Base-by-base conservation (phyloP, 371 early-diverging fungal species). In the Mortierella sp. region DNA sequence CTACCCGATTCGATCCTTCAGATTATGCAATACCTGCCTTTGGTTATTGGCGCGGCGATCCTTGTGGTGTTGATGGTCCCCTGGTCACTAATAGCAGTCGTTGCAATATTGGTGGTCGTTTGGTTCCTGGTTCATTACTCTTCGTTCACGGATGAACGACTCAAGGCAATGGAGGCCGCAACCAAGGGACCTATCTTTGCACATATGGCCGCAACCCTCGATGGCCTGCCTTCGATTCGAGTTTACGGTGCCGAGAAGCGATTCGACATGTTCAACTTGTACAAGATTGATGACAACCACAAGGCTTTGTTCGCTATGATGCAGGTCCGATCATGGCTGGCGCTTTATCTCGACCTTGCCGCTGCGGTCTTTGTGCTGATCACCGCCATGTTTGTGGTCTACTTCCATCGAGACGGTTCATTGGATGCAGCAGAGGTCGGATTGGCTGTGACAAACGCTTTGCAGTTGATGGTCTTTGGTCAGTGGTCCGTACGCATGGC, bases 211-310 rank as follows among this genome's bases (percentile, higher is more conserved):
- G 83, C 88, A 2, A 88, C 92, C 1, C 76, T 92, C 8, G 92
- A 92, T 59, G 92, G 92, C 2, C 79, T 92, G 14, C 83, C 87
- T 53, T 83, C 83, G 29, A 91, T 92, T 51, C 82, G 90, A n/a
- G 84, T 87, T 6, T 91, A 88, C 65, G 79, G 85, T 25, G 84
- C 81, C 16, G 79, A 89, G 62, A 52, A 50, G 21, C 79, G 87
- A 21, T 91, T 91, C 62, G 85, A 87, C 53, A 62, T 63, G 8
- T 66, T 78, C 51, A 87, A 87, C 74, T 48, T 85, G 37, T 59
- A 39, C n/a, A 76, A 80, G 53, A 79, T 90, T 51, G 90, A 91
- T 59, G 69, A 57, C 27, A 88, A 88, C 80, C 84, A 87, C 71
- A 81, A 84, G 60, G 81, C 80, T 9, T 63, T 88, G 57, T 78